phyloP scores from a whole-genome alignment of 192 early-diverging fungal genomes.

The Helicostylum pulchrum region DNA sequence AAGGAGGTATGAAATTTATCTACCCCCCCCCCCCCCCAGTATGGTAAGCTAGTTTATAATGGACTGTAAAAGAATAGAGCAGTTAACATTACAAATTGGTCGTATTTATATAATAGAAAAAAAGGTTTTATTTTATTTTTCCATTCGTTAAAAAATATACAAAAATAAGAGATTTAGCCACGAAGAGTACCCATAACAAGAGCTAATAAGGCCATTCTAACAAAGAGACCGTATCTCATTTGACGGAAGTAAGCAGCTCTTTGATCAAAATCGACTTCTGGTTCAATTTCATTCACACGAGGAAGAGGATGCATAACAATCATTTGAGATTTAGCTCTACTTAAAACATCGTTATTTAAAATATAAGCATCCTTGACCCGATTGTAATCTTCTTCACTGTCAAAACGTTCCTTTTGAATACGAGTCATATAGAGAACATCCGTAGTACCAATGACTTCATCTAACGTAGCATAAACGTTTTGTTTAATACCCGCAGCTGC shows the following conservation, averaged over 20 bases:
- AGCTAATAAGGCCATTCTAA: slow-evolving; percentile 95
- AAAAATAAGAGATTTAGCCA: too few species aligned
- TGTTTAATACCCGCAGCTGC: slow-evolving; percentile 58
- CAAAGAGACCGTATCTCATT: slow-evolving; percentile 97
- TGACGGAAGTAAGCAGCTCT: slow-evolving; percentile 98
- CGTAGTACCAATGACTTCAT: slow-evolving; percentile 78
- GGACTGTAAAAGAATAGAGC: too few species aligned
- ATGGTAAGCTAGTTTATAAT: too few species aligned
- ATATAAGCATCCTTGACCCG: slow-evolving; percentile 71
- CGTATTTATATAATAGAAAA: too few species aligned
- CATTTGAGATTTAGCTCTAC: slow-evolving; percentile 91
- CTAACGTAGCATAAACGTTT: slow-evolving; percentile 67
- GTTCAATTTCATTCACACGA: slow-evolving; percentile 90
- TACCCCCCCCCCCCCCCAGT: too few species aligned
- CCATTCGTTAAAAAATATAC: too few species aligned
- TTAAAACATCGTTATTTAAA: slow-evolving; percentile 83
- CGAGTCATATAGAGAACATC: slow-evolving; percentile 98
- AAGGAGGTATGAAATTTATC: too few species aligned
- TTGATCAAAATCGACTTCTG: slow-evolving; percentile 97
- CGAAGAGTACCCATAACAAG: slow-evolving; percentile 58
- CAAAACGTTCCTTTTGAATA: slow-evolving; percentile 95
- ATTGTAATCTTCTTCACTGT: slow-evolving; percentile 74
- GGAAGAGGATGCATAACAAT: slow-evolving; percentile 99
- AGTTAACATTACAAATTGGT: too few species aligned
- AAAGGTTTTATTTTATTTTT: too few species aligned